phyloP scores from a whole-genome alignment of 345 rosid species.

The Lepidium didymum region DNA sequence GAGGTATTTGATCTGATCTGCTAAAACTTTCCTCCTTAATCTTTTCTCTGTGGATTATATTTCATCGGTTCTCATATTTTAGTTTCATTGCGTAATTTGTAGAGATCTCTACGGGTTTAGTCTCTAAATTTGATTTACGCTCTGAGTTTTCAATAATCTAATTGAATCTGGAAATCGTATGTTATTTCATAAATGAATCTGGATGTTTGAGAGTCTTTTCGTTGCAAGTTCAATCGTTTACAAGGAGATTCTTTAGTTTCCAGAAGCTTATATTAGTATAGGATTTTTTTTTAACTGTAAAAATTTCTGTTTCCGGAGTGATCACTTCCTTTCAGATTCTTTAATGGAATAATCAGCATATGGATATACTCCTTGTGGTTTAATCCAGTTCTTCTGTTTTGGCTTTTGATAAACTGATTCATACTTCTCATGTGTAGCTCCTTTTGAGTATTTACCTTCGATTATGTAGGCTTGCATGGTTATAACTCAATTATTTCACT shows the following conservation, averaged over 20 bases:
- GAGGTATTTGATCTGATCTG: slow-evolving; percentile 22
- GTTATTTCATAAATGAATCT: not conserved
- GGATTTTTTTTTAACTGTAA: not conserved
- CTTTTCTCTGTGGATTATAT: not conserved
- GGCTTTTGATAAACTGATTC: not conserved
- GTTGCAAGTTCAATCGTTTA: not conserved
- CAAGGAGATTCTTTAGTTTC: not conserved
- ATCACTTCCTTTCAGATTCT: not conserved
- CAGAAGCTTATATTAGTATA: not conserved
- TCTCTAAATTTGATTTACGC: slow-evolving; percentile 8
- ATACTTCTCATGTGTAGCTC: not conserved
- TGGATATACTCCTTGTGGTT: not conserved
- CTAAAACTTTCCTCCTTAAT: not conserved
- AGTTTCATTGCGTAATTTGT: not conserved
- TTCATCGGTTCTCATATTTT: not conserved
- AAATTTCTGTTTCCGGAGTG: not conserved
- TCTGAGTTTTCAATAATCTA: not conserved
- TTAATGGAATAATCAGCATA: not conserved
- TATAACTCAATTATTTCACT: not conserved
- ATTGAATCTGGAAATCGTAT: not conserved
- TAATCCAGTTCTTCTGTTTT: not conserved
- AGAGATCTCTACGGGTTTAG: slow-evolving; percentile 4
- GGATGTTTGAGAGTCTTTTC: not conserved
- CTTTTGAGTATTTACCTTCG: not conserved
- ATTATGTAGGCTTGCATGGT: not conserved